Conservation (phyloP, 805 yeast species). For the Wickerhamomyces kurtzmanii region DNA sequence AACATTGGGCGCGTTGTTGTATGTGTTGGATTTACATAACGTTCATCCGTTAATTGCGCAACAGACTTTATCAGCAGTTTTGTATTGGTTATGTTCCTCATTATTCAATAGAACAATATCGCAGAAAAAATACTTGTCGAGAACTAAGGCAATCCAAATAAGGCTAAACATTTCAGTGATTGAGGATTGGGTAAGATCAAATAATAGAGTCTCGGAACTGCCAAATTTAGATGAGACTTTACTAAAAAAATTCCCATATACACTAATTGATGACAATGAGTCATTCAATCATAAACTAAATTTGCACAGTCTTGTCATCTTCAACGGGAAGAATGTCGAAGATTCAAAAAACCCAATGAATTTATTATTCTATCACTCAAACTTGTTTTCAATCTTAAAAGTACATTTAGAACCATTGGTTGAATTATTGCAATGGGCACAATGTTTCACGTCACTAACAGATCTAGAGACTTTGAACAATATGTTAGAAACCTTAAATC, state of each 20-base stretch:
- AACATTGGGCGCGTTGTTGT: constrained; percentile 78
- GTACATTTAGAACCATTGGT: constrained; percentile 62
- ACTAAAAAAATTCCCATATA: constrained; percentile 27
- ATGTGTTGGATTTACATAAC: constrained; percentile 73
- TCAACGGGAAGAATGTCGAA: too few species aligned
- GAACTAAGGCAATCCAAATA: constrained; percentile 84
- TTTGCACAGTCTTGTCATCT: constrained; percentile 6
- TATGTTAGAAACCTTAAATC: constrained; percentile 41
- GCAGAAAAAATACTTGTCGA: constrained; percentile 60
- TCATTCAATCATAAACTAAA: constrained; percentile 1
- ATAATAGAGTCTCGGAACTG: constrained; percentile 18
- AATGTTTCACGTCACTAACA: constrained; percentile 65
- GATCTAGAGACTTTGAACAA: constrained; percentile 53
- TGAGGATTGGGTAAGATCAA: constrained; percentile 83
- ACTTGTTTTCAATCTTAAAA: constrained; percentile 56
- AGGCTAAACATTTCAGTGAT: constrained; percentile 76
- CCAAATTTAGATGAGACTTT: constrained; percentile 24
- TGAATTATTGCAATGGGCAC: constrained; percentile 85
- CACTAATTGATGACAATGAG: constrained; percentile 19
- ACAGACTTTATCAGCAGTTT: constrained; percentile 68
- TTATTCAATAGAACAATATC: constrained; percentile 66
- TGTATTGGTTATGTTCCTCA: constrained; percentile 66
- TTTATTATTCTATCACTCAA: constrained; percentile 51
- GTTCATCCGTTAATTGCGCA: constrained; percentile 71
- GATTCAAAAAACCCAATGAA: constrained; percentile 31